These are phyloP conservation scores for Candida lessepsii DNA, from an alignment of 805 yeast species.

Conservation along the genomic window DNA sequence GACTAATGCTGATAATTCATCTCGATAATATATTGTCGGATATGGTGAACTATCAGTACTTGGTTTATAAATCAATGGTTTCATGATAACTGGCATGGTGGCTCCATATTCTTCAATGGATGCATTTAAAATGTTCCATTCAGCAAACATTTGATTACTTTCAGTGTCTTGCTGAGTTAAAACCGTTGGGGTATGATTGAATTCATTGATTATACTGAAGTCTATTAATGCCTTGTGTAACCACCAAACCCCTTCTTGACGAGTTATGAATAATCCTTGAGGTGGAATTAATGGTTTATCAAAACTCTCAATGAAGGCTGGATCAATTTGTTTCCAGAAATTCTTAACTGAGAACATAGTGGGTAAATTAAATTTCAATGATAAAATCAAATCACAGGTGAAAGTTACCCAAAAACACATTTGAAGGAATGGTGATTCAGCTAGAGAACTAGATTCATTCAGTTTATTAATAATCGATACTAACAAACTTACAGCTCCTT, in stretches of 20 bases:
- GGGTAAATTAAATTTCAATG: conserved; percentile 31
- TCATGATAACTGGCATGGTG: conserved; percentile 27
- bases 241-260: conserved; percentile 33
- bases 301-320: conserved; percentile 25
- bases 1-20: conserved; percentile 34
- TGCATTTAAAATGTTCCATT: conserved; percentile 29
- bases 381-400: conserved; percentile 34
- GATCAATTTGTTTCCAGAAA: conserved; percentile 35
- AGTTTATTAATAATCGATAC: conserved; percentile 25
- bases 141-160: conserved; percentile 20
- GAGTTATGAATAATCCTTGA: conserved; percentile 13
- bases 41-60: conserved; percentile 21
- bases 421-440: conserved; percentile 28
- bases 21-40: conserved; percentile 35
- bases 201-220: conserved; percentile 30
- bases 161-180: conserved; percentile 26
- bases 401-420: conserved; percentile 39
- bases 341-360: conserved; percentile 30
- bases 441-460: conserved; percentile 18
- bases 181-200: conserved; percentile 25
- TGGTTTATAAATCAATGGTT: conserved; percentile 34
- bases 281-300: conserved; percentile 7
- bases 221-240: conserved; percentile 28
- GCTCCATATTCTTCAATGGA: conserved; percentile 29
- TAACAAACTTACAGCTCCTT: conserved; percentile 36